Base-by-base conservation (phyloP, 1,139 yeast genomes). In the Suhomyces maxii region DNA sequence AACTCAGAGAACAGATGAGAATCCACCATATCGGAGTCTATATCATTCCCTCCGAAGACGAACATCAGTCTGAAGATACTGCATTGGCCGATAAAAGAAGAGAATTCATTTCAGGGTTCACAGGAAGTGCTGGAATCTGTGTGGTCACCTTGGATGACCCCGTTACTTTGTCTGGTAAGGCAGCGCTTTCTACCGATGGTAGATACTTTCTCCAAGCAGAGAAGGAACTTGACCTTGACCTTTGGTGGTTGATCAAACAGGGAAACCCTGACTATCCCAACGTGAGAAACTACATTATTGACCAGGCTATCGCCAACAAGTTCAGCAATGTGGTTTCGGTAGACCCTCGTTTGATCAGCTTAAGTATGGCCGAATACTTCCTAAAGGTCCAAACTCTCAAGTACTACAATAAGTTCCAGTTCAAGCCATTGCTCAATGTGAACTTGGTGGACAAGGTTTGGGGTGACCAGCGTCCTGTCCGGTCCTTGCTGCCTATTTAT, bases 111-210 rank as follows among this genome's bases (percentile, higher is more conserved):
- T 62, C 76, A 13, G 84, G 81, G 0, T 80, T 80, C 53, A 76
- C 82, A 2, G 85, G 85, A 1, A 76, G 82, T 56, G 80, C 84
- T 8, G 85, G 85, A 9, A 61, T 79, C 23, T 82, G 82, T 2
- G 68, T 80, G 10, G 69, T 80, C 8, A 76, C 83, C 0, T 60
- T 77, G 40, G 68, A 65, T 10, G 69, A 71, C 49, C 63, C 46
- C 2, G 64, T 58, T 0, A 45, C 50, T 2, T 58, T 68, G 42
- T 48, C 57, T 23, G 80, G 73, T 51, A 76, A 59, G 32, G 79
- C 79, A 5, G 80, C 77, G 0, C 59, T 80, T 33, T 75, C 83
- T 1, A 80, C 85, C 0, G 85, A 80, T 59, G 84, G 84, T 0
- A 61, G 85, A 41, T 80, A 80, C 59, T 80, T 79, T 55, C 56